Evolutionary conservation across 192 early-diverging fungal species (phyloP).

Genomic region (Backusella morwellensis): DNA sequence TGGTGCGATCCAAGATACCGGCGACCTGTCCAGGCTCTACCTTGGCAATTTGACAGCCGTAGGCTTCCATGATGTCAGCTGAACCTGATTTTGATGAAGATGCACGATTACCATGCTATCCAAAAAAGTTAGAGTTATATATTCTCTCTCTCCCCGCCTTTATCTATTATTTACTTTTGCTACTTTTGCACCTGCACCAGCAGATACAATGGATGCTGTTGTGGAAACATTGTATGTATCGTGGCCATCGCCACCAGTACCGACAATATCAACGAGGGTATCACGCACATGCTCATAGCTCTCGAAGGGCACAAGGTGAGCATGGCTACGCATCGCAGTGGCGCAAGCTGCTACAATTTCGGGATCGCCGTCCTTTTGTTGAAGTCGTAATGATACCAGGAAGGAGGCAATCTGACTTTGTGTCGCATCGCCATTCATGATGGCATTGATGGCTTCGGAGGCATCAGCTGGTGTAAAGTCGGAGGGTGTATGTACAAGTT

Average conservation of each 20-base stretch:
- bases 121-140: not conserved
- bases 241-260: constrained; percentile 98
- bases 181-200: constrained; percentile 85
- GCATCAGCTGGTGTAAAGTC: constrained; percentile 60
- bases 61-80: constrained; percentile 88
- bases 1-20: constrained; percentile 54
- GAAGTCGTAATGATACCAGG: constrained; percentile 72
- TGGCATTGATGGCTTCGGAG: constrained; percentile 55
- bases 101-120: constrained; percentile 88
- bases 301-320: constrained; percentile 55
- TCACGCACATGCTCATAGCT: constrained; percentile 39
- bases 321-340: constrained; percentile 67
- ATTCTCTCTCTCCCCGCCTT: not conserved
- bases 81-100: constrained; percentile 90
- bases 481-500: constrained; percentile 59
- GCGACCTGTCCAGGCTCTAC: constrained; percentile 67
- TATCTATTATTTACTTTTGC: constrained; percentile 68
- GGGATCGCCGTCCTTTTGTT: constrained; percentile 69
- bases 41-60: constrained; percentile 71
- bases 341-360: constrained; percentile 80
- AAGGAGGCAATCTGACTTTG: constrained; percentile 89
- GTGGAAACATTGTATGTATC: constrained; percentile 98
- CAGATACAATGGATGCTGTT: constrained; percentile 86
- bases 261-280: constrained; percentile 86
- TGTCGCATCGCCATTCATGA: constrained; percentile 79